Evolutionary conservation across 2,329 filamentous ascomycete genomes (phyloP).

Genomic region (Paraphaeosphaeria minitans): DNA sequence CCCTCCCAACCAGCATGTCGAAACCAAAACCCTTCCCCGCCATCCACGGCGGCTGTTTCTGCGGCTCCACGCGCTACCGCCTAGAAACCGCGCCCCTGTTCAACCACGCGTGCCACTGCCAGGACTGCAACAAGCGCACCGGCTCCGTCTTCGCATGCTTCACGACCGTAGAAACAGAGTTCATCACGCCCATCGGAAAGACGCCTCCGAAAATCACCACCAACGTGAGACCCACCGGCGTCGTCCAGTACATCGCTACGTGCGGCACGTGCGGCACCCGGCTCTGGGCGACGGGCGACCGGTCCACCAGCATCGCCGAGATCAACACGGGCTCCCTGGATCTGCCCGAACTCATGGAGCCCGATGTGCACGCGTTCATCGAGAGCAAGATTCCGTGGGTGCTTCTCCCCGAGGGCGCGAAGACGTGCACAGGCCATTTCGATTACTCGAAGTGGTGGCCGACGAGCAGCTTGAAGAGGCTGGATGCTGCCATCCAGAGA

Average conservation of each 20-base stretch:
- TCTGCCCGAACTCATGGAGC: slow-evolving; percentile 35
- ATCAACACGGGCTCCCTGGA: slow-evolving; percentile 36
- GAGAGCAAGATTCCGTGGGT: slow-evolving; percentile 40
- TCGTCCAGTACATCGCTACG: slow-evolving; percentile 6
- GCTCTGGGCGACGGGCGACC: slow-evolving; percentile 27
- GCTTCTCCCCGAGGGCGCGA: slow-evolving; percentile 29
- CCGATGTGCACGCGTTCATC: slow-evolving; percentile 35
- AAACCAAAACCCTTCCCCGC: slow-evolving; percentile 30
- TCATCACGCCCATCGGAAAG: slow-evolving; percentile 25
- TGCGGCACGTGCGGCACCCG: slow-evolving; percentile 30
- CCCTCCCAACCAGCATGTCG: slow-evolving; percentile 12
- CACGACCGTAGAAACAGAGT: slow-evolving; percentile 31
- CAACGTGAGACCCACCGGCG: slow-evolving; percentile 1
- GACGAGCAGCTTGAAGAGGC: slow-evolving; percentile 32
- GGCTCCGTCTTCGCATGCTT: slow-evolving; percentile 32
- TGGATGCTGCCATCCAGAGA: slow-evolving; percentile 23
- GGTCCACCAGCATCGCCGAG: slow-evolving; percentile 16
- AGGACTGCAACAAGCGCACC: slow-evolving; percentile 32
- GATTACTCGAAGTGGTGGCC: slow-evolving; percentile 30
- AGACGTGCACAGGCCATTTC: slow-evolving; percentile 16
- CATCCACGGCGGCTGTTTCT: slow-evolving; percentile 36
- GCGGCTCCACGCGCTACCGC: slow-evolving; percentile 30
- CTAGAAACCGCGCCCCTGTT: slow-evolving; percentile 36
- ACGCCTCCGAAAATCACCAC: slow-evolving; percentile 18
- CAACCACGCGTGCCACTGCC: slow-evolving; percentile 40